These are phyloP conservation scores for Rhodotorula sp. DNA, from an alignment of 1,284 basidiomycete species.

Conservation along the genomic window DNA sequence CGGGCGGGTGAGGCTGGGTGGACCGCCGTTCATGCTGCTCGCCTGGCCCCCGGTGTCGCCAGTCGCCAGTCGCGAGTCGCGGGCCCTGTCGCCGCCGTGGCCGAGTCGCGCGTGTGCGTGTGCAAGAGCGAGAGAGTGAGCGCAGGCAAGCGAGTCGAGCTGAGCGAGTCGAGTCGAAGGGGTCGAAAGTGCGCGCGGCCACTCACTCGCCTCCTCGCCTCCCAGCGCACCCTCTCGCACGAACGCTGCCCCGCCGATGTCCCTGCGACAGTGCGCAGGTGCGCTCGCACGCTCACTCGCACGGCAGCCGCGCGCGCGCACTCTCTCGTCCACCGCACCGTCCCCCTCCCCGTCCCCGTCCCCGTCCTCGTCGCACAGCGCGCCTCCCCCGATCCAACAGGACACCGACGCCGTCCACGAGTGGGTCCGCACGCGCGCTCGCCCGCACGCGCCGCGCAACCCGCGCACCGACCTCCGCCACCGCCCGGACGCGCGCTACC, in stretches of 20 bases:
- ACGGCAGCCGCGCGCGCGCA: not conserved
- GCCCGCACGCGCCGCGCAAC: not conserved
- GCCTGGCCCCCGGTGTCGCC: too few relatives aligned
- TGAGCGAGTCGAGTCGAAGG: too few relatives aligned
- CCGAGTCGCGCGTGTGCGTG: too few relatives aligned
- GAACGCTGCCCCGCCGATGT: not conserved
- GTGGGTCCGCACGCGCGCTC: not conserved
- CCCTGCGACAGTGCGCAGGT: not conserved
- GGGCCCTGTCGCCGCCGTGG: not conserved
- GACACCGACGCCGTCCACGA: not conserved
- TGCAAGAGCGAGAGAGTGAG: too few relatives aligned
- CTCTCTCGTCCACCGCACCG: not conserved
- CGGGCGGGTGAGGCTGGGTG: too few relatives aligned
- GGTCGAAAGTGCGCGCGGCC: too few relatives aligned
- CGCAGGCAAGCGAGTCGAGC: too few relatives aligned
- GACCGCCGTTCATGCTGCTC: not conserved
- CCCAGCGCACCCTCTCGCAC: not conserved
- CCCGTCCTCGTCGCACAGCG: too few relatives aligned
- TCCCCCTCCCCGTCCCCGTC: not conserved
- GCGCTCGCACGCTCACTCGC: not conserved
- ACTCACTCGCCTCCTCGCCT: too few relatives aligned
- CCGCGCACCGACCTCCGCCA: slow-evolving; percentile 25
- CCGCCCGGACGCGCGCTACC: slow-evolving; percentile 16
- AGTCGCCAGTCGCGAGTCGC: not conserved
- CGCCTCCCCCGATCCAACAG: not conserved